phyloP scores from a whole-genome alignment of 2,329 filamentous ascomycete species.

The Curvularia lunata region DNA sequence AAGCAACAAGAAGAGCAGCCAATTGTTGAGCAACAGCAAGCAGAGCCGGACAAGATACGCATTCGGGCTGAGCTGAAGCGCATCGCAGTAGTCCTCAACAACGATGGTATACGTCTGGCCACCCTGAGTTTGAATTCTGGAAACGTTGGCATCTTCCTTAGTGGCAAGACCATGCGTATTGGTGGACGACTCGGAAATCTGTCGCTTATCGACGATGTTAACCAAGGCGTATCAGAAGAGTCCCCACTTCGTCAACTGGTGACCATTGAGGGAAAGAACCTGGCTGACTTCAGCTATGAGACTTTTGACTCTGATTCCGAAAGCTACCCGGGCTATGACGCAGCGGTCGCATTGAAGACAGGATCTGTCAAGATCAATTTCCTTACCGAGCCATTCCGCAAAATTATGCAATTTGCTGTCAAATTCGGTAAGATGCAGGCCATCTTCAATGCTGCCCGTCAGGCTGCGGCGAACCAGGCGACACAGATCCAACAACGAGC shows the following conservation, averaged over 20 bases:
- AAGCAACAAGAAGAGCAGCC: slow-evolving; percentile 43
- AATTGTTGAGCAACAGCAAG: slow-evolving; percentile 46
- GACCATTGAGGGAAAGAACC: slow-evolving; percentile 91
- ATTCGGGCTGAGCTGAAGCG: slow-evolving; percentile 94
- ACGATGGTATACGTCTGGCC: slow-evolving; percentile 92
- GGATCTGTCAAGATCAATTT: slow-evolving; percentile 98
- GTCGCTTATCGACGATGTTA: slow-evolving; percentile 90
- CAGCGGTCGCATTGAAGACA: slow-evolving; percentile 85
- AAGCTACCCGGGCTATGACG: slow-evolving; percentile 92
- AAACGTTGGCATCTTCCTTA: slow-evolving; percentile 86
- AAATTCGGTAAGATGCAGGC: slow-evolving; percentile 99
- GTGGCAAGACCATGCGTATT: slow-evolving; percentile 84
- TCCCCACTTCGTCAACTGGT: slow-evolving; percentile 86
- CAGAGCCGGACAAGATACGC: slow-evolving; percentile 76
- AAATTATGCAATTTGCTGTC: slow-evolving; percentile 96
- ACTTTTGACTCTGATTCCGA: slow-evolving; percentile 82
- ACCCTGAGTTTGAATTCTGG: slow-evolving; percentile 92
- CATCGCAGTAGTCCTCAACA: slow-evolving; percentile 93
- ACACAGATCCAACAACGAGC: slow-evolving; percentile 91
- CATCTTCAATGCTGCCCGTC: slow-evolving; percentile 94
- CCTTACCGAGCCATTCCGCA: slow-evolving; percentile 93
- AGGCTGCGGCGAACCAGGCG: slow-evolving; percentile 92
- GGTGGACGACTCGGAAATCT: slow-evolving; percentile 86
- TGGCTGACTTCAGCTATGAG: slow-evolving; percentile 97
- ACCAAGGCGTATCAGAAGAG: slow-evolving; percentile 80